Conservation (phyloP, 495 filamentous ascomycete species). For the Penicillium lagena region DNA sequence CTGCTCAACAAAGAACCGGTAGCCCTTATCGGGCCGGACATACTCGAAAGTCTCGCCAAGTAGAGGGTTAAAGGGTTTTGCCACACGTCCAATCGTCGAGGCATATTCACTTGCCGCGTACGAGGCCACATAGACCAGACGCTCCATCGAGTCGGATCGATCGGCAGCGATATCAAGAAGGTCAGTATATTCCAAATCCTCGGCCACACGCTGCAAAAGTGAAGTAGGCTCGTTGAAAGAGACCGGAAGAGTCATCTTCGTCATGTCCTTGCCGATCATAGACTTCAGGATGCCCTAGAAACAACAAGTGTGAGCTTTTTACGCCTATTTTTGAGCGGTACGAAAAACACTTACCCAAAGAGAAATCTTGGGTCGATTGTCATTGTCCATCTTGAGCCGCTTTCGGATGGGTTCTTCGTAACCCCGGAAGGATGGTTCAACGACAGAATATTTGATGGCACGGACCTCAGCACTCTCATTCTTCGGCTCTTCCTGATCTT, state of each 20-base stretch:
- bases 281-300: conserved; percentile 91
- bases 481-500: conserved; percentile 36
- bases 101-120: conserved; percentile 96
- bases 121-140: conserved; percentile 92
- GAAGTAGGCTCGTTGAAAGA: conserved; percentile 99
- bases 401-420: conserved; percentile 82
- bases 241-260: conserved; percentile 96
- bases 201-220: conserved; percentile 87
- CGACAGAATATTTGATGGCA: conserved; percentile 47
- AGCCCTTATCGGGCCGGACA: conserved; percentile 87
- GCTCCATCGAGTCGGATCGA: conserved; percentile 77
- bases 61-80: conserved; percentile 96
- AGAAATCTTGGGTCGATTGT: conserved; percentile 88
- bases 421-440: conserved; percentile 73
- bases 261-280: conserved; percentile 99
- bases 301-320: conserved; percentile 7
- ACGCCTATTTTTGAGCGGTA: too few species aligned
- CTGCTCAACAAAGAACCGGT: conserved; percentile 97
- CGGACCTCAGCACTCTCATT: conserved; percentile 41
- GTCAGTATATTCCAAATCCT: conserved; percentile 97
- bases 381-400: conserved; percentile 81
- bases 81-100: conserved; percentile 91
- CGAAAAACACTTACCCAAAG: conserved; percentile 68
- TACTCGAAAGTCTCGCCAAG: conserved; percentile 98
- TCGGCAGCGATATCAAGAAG: conserved; percentile 86